Conservation (phyloP, 192 early-diverging fungal genomes). For the Linnemannia zychae region DNA sequence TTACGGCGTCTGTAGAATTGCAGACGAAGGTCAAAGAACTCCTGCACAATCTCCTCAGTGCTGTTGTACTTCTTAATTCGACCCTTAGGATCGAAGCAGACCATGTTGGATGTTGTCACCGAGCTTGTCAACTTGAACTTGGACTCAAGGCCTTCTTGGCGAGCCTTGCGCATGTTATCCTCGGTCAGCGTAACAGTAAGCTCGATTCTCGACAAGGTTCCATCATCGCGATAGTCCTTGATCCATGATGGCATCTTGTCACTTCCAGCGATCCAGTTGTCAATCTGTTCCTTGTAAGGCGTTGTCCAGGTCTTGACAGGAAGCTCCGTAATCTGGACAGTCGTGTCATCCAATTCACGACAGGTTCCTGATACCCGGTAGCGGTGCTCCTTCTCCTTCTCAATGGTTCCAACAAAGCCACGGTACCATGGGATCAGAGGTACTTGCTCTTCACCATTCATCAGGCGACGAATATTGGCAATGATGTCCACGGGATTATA, state of each 20-base stretch:
- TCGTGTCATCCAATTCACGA: slow-evolving; percentile 77
- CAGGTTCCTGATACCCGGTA: slow-evolving; percentile 80
- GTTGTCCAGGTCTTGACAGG: slow-evolving; percentile 93
- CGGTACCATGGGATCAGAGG: slow-evolving; percentile 96
- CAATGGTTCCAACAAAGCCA: slow-evolving; percentile 89
- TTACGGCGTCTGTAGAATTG: slow-evolving; percentile 92
- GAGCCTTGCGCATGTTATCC: slow-evolving; percentile 79
- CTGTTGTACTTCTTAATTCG: slow-evolving; percentile 84
- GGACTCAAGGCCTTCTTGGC: slow-evolving; percentile 85
- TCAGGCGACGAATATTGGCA: slow-evolving; percentile 82
- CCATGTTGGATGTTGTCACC: slow-evolving; percentile 91
- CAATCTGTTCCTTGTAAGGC: slow-evolving; percentile 87
- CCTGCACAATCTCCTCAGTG: slow-evolving; percentile 84
- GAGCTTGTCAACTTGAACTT: slow-evolving; percentile 81
- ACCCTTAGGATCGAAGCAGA: slow-evolving; percentile 92
- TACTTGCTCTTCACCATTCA: slow-evolving; percentile 77
- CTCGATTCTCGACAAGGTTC: slow-evolving; percentile 74
- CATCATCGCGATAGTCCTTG: slow-evolving; percentile 82
- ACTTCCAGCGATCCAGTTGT: slow-evolving; percentile 75
- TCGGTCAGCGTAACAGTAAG: slow-evolving; percentile 75
- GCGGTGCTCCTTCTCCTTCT: slow-evolving; percentile 64
- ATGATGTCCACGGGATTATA: slow-evolving; percentile 92
- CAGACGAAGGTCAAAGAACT: slow-evolving; percentile 90
- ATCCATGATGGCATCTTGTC: slow-evolving; percentile 80
- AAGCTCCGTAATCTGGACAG: slow-evolving; percentile 90